These are phyloP conservation scores for Fraxinus platypoda DNA, from an alignment of 305 asterid genomes.

Conservation along the genomic window DNA sequence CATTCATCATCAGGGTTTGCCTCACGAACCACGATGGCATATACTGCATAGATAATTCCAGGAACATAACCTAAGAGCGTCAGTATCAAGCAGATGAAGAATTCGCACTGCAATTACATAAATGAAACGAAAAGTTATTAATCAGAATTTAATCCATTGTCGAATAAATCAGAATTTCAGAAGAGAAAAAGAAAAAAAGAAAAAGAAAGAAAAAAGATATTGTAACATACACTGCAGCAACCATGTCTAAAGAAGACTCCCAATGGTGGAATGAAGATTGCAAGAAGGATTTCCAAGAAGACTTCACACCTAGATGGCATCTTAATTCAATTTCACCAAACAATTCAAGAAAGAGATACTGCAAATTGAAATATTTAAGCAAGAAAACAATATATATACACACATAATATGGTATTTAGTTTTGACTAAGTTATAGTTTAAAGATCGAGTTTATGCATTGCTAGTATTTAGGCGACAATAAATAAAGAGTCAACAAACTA, in stretches of 20 bases:
- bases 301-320: conserved; percentile 39
- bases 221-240: conserved; percentile 40
- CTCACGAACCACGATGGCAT: conserved; percentile 28
- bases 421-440: background rate
- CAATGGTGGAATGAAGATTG: conserved; percentile 44
- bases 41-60: conserved; percentile 15
- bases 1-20: conserved; percentile 21
- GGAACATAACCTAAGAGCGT: conserved; percentile 22
- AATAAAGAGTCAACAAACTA: background rate
- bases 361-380: background rate
- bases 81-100: conserved; percentile 16
- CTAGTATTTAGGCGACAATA: background rate
- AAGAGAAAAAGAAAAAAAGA: background rate
- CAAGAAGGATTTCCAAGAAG: conserved; percentile 42
- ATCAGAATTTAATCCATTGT: background rate
- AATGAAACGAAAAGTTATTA: background rate
- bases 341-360: background rate
- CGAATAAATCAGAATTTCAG: background rate
- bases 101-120: conserved; percentile 20
- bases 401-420: background rate
- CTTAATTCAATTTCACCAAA: background rate
- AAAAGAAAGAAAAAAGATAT: background rate
- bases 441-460: background rate
- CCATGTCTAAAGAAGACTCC: conserved; percentile 50
- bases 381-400: background rate